These are phyloP conservation scores for Tinospora cordifolia DNA, from an alignment of 164 flowering plant species.

Conservation along the genomic window DNA sequence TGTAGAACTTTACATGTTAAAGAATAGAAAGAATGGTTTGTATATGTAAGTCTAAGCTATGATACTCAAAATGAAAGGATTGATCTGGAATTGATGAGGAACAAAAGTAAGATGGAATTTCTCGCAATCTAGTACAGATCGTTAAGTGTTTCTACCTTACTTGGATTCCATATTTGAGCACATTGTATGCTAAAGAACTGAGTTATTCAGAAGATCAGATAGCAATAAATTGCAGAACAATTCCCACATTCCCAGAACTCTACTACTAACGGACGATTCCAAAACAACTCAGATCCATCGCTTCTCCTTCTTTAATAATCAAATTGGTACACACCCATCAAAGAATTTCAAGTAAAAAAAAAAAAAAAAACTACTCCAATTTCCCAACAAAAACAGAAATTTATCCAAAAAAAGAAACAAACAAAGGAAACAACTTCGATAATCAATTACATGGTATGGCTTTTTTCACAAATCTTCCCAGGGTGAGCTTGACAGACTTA, in stretches of 20 bases:
- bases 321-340: constrained; percentile 4
- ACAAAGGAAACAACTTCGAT: background rate
- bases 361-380: constrained; percentile 15
- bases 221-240: constrained; percentile 17
- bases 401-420: background rate
- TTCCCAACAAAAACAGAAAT: constrained; percentile 11
- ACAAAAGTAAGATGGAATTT: constrained; percentile 3
- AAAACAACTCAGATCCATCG: constrained; percentile 37
- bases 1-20: constrained; percentile 37
- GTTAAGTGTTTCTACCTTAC: constrained; percentile 12
- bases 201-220: constrained; percentile 20
- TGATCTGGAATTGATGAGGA: constrained; percentile 11
- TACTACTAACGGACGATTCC: constrained; percentile 30
- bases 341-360: constrained; percentile 13
- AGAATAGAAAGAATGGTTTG: constrained; percentile 28
- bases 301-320: constrained; percentile 9
- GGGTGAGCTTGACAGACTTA: background rate
- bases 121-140: background rate
- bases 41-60: background rate
- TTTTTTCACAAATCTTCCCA: constrained; percentile 4
- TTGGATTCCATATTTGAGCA: constrained; percentile 28
- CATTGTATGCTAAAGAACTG: constrained; percentile 24
- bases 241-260: constrained; percentile 27
- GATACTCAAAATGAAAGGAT: constrained; percentile 36
- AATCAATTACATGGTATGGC: constrained; percentile 32